Conservation (phyloP, 129 eudicot species). For the Solidago caesia region DNA sequence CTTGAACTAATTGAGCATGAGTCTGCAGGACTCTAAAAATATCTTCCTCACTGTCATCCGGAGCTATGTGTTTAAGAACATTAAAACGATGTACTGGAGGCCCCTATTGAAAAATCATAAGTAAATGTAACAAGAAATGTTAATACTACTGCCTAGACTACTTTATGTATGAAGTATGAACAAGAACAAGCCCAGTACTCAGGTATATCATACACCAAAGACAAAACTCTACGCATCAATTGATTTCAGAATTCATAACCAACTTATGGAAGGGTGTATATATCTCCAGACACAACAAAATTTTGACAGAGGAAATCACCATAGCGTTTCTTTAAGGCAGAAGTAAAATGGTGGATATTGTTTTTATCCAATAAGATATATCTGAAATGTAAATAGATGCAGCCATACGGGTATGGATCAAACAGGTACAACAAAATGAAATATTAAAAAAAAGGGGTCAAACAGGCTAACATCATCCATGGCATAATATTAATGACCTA, state of each 20-base stretch:
- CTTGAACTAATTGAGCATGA: slow-evolving; percentile 69
- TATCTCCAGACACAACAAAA: not conserved
- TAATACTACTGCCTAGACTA: not conserved
- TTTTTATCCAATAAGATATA: not conserved
- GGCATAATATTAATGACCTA: no score
- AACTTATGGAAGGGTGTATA: not conserved
- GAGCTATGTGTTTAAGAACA: slow-evolving; percentile 72
- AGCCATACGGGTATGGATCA: no score
- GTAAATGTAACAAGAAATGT: slow-evolving; percentile 11
- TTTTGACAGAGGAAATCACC: slow-evolving; percentile 1
- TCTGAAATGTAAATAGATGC: no score
- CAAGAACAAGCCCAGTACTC: not conserved
- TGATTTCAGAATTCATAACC: not conserved
- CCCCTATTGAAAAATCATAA: slow-evolving; percentile 41
- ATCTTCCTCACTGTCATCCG: slow-evolving; percentile 50
- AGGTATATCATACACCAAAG: not conserved
- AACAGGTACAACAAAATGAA: no score
- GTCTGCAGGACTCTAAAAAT: slow-evolving; percentile 49
- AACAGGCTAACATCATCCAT: no score
- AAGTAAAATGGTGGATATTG: no score
- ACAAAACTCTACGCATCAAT: not conserved
- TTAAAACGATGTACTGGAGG: slow-evolving; percentile 57
- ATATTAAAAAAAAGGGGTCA: no score
- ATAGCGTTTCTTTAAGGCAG: not conserved
- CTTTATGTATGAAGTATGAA: not conserved